These are phyloP conservation scores for Fusarium mangiferae DNA, from an alignment of 2,329 filamentous ascomycete species.

Conservation along the genomic window DNA sequence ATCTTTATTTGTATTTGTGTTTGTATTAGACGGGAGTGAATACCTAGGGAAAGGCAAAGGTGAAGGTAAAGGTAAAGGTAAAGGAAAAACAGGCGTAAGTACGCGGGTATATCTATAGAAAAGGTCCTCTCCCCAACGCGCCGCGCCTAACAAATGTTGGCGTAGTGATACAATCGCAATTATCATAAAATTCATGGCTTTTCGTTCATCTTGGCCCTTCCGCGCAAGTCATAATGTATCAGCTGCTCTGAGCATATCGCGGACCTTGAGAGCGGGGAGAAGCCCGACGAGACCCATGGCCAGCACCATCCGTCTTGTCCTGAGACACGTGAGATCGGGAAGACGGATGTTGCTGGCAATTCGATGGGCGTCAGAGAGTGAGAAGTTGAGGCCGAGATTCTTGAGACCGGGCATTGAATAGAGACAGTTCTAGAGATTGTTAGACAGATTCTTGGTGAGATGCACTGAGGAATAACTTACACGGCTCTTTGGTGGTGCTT, in stretches of 20 bases:
- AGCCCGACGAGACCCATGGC: constrained; percentile 48
- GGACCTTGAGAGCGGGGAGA: constrained; percentile 38
- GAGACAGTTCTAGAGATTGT: constrained; percentile 27
- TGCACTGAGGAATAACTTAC: constrained; percentile 21
- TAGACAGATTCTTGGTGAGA: background rate
- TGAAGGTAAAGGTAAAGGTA: constrained; percentile 26
- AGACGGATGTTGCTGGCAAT: constrained; percentile 35
- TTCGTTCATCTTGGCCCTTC: background rate
- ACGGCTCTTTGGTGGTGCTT: constrained; percentile 14
- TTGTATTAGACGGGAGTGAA: constrained; percentile 23
- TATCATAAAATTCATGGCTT: constrained; percentile 17
- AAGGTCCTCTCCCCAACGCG: constrained; percentile 35
- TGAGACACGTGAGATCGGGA: constrained; percentile 41
- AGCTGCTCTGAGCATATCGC: constrained; percentile 28
- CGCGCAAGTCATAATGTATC: constrained; percentile 40
- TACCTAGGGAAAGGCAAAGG: background rate
- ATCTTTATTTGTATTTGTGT: background rate
- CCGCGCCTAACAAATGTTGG: constrained; percentile 10
- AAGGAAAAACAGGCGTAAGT: constrained; percentile 29
- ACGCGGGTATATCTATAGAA: constrained; percentile 44
- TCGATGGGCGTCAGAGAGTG: constrained; percentile 29
- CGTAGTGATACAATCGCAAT: constrained; percentile 31
- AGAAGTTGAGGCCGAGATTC: constrained; percentile 35
- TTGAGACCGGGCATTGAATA: constrained; percentile 31
- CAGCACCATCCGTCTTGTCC: constrained; percentile 45